Conservation (phyloP, 2,329 filamentous ascomycete species). For the Paraphaeosphaeria sporulosa region DNA sequence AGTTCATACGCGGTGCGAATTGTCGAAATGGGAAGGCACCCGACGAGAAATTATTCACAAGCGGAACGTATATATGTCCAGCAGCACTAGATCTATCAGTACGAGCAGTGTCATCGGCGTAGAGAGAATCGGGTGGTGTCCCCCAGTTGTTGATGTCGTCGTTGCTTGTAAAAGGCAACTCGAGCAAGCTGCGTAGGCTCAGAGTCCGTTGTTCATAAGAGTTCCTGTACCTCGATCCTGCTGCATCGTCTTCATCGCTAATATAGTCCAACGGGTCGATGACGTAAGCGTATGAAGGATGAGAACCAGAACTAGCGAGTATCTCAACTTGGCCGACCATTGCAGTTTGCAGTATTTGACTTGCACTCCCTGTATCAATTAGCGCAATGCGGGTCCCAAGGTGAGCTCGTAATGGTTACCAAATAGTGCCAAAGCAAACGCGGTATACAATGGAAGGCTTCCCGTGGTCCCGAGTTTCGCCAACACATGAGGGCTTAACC, state of each 20-base stretch:
- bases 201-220: background rate
- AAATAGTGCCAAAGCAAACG: constrained; percentile 17
- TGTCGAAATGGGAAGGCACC: constrained; percentile 13
- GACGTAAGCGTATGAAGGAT: background rate
- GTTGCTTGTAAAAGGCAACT: background rate
- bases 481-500: constrained; percentile 15
- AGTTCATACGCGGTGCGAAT: constrained; percentile 21
- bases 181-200: background rate
- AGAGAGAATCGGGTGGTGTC: background rate
- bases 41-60: constrained; percentile 1
- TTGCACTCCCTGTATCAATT: background rate
- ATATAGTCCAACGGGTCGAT: background rate
- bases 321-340: constrained; percentile 1
- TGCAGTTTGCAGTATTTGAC: constrained; percentile 8
- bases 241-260: background rate
- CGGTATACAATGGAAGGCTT: constrained; percentile 17
- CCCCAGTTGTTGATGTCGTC: background rate
- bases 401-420: constrained; percentile 12
- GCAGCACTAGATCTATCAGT: background rate
- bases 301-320: background rate
- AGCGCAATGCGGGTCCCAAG: background rate
- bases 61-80: background rate
- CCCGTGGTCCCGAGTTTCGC: background rate
- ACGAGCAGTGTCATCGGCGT: background rate
- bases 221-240: background rate